A percentile compares a stretch with the other conserved stretches of the same genome.
phyloP scores from a whole-genome alignment of 306 rosid species.

The Senna siamea region DNA sequence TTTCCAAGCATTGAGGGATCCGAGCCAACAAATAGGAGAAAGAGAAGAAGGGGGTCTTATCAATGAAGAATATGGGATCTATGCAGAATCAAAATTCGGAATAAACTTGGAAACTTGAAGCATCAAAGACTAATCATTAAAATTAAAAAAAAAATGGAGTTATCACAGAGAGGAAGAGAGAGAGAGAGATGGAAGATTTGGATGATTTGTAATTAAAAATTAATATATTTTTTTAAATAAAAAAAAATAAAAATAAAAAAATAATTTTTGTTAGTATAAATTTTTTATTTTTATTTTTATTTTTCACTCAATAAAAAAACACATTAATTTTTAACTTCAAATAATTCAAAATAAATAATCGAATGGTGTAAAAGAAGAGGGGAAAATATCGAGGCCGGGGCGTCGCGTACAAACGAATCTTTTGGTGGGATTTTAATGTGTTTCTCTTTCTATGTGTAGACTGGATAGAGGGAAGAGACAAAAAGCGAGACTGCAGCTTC shows the following conservation, averaged over 20 bases:
- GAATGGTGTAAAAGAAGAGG: constrained; percentile 24
- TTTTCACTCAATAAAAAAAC: too few species aligned
- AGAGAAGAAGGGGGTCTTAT: constrained; percentile 12
- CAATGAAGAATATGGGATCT: constrained; percentile 66
- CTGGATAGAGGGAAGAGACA: too few species aligned
- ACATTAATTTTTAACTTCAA: too few species aligned
- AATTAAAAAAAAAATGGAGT: neutral
- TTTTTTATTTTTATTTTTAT: too few species aligned
- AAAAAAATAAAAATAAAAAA: too few species aligned
- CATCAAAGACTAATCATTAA: too few species aligned
- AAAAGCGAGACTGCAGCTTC: neutral
- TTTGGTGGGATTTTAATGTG: constrained; percentile 38
- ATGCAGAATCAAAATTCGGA: constrained; percentile 63
- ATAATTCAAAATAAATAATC: too few species aligned
- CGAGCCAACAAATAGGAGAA: constrained; percentile 37
- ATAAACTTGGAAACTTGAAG: constrained; percentile 56
- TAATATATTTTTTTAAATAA: too few species aligned
- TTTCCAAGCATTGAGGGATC: constrained; percentile 46
- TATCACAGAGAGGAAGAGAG: constrained; percentile 13
- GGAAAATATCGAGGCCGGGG: constrained; percentile 67
- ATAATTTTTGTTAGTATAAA: too few species aligned
- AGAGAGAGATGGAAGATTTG: too few species aligned
- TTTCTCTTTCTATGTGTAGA: neutral
- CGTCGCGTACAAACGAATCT: constrained; percentile 89
- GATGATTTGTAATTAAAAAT: too few species aligned